Percentiles rank a stretch among this genome's conserved stretches.
Evolutionary conservation across 2,329 filamentous ascomycete species (phyloP).

Genomic region (Neocatenulostroma microsporum): DNA sequence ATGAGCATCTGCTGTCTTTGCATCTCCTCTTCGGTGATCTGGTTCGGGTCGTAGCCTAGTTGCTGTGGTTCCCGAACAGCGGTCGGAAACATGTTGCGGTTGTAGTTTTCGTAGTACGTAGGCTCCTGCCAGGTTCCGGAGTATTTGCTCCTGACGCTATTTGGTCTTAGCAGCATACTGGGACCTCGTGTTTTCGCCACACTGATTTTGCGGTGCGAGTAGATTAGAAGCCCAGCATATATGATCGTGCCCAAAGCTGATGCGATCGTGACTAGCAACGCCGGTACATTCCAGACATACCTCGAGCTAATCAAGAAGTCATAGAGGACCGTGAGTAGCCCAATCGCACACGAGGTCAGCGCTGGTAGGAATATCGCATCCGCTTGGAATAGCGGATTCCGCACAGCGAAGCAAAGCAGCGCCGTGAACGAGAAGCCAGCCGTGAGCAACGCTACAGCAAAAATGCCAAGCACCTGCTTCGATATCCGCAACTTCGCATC

Average conservation of each 20-base stretch:
- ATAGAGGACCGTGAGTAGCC: constrained; percentile 43
- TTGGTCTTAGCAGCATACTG: constrained; percentile 4
- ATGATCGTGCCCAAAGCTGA: constrained; percentile 32
- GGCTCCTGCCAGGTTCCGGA: constrained; percentile 26
- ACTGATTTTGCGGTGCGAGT: constrained; percentile 35
- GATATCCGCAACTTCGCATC: constrained; percentile 33
- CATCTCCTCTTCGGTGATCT: constrained; percentile 41
- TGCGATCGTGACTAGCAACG: constrained; percentile 36
- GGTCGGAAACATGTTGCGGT: constrained; percentile 41
- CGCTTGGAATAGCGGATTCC: constrained; percentile 39
- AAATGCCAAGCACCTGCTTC: constrained; percentile 35
- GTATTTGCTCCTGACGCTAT: constrained; percentile 10
- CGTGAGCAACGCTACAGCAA: constrained; percentile 41
- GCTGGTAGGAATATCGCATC: constrained; percentile 41
- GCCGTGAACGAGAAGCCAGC: constrained; percentile 43
- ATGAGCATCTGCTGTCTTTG: constrained; percentile 46
- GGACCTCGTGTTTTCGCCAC: constrained; percentile 19
- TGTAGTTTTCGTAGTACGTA: constrained; percentile 39
- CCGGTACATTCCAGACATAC: constrained; percentile 38
- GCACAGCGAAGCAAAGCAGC: constrained; percentile 41
- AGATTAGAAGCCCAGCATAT: constrained; percentile 37
- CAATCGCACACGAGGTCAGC: constrained; percentile 38
- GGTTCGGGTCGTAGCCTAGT: constrained; percentile 23
- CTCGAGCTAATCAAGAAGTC: constrained; percentile 36
- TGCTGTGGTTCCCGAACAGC: constrained; percentile 12